A percentile compares a stretch with the other conserved stretches of the same genome.
Conservation (phyloP, 208 protist genomes). For the Leishmania gerbilli region DNA sequence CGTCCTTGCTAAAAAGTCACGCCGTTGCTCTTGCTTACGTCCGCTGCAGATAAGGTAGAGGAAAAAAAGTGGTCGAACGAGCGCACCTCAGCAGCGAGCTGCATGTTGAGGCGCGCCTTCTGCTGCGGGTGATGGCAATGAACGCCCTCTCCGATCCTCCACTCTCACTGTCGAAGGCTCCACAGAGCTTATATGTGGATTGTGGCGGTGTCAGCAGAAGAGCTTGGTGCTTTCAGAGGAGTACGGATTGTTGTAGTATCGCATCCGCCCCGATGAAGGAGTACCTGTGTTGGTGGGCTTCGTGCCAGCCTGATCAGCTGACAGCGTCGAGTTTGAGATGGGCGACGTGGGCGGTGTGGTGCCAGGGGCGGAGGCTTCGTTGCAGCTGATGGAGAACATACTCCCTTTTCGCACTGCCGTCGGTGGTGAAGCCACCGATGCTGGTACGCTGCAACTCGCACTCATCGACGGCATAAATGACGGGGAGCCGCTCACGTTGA, state of each 20-base stretch:
- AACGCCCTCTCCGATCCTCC: background rate
- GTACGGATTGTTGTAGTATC: conserved; percentile 36
- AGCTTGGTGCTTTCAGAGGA: conserved; percentile 15
- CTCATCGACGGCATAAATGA: background rate
- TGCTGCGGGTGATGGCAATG: background rate
- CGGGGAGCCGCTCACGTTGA: conserved; percentile 4
- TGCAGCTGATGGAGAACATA: conserved; percentile 4
- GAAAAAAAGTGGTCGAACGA: background rate
- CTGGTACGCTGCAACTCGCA: background rate
- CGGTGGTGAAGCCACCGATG: background rate
- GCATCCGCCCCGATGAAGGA: conserved; percentile 5
- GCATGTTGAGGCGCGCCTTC: background rate
- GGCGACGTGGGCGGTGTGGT: conserved; percentile 3
- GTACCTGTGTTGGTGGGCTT: background rate
- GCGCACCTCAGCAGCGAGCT: background rate
- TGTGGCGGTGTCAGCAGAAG: conserved; percentile 17
- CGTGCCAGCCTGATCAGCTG: background rate
- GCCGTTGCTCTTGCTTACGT: background rate
- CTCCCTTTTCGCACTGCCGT: background rate
- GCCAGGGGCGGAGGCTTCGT: background rate
- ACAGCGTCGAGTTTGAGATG: background rate
- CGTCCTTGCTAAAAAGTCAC: background rate
- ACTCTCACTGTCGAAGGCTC: background rate
- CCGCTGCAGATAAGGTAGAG: background rate
- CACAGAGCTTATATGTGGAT: background rate